Evolutionary conservation across 1,139 yeast species (phyloP).

Genomic region (Kodamaea alishanica): DNA sequence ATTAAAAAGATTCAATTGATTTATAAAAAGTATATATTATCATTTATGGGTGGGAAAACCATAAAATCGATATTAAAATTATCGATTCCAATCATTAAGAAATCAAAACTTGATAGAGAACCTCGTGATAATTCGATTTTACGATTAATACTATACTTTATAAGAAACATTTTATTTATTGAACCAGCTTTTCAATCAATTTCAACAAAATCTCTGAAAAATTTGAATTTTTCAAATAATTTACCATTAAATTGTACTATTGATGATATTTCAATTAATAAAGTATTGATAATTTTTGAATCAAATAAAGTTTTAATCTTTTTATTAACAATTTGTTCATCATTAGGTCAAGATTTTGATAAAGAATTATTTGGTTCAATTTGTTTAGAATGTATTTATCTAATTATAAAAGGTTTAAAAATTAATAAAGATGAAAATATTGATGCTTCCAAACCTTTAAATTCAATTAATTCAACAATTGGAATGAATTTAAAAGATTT

Average conservation of each 20-base stretch:
- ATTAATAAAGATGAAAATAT: constrained; percentile 19
- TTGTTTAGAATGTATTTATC: constrained; percentile 67
- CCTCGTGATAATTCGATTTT: constrained; percentile 71
- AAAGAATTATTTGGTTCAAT: constrained; percentile 57
- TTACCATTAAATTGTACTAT: constrained; percentile 52
- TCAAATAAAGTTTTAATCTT: constrained; percentile 71
- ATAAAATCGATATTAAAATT: constrained; percentile 69
- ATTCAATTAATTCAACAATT: constrained; percentile 23
- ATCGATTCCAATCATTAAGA: constrained; percentile 62
- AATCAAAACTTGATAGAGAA: constrained; percentile 54
- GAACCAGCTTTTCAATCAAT: constrained; percentile 61
- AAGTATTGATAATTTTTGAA: constrained; percentile 55
- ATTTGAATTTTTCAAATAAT: constrained; percentile 28
- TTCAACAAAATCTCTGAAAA: constrained; percentile 36
- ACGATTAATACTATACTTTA: constrained; percentile 65
- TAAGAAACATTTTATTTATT: constrained; percentile 72
- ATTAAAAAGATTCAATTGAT: constrained; percentile 61
- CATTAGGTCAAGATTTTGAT: constrained; percentile 63
- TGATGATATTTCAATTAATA: constrained; percentile 68
- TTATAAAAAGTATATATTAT: constrained; percentile 68
- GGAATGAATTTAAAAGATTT: constrained; percentile 50
- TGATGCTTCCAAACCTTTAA: constrained; percentile 15
- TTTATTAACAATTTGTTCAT: constrained; percentile 62
- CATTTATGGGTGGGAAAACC: constrained; percentile 56
- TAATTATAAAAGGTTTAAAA: constrained; percentile 56